Evolutionary conservation across 768 basidiomycete species (phyloP).

Genomic region (Trametes cingulata): DNA sequence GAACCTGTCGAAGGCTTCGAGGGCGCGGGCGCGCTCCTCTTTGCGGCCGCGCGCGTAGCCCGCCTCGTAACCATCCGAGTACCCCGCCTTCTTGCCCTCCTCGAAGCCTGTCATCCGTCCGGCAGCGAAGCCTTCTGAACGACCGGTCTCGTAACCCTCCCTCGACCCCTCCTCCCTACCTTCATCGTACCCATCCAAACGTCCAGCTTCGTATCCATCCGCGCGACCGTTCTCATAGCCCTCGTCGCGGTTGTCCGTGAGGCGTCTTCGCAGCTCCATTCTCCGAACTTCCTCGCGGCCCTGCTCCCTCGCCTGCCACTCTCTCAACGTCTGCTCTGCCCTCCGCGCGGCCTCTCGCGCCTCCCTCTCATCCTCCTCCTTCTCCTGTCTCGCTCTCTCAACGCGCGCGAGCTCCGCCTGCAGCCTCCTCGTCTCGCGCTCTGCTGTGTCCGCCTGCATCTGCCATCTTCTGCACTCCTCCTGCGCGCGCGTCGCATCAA

Average conservation of each 20-base stretch:
- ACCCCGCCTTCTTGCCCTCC: slow-evolving; percentile 38
- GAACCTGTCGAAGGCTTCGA: slow-evolving; percentile 61
- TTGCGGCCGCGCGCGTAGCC: slow-evolving; percentile 42
- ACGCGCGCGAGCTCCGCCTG: slow-evolving; percentile 41
- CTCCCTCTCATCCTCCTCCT: slow-evolving; percentile 45
- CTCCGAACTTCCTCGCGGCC: slow-evolving; percentile 45
- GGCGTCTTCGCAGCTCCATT: slow-evolving; percentile 44
- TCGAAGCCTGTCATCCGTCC: slow-evolving; percentile 36
- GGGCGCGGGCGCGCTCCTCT: slow-evolving; percentile 54
- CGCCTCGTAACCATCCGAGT: slow-evolving; percentile 37
- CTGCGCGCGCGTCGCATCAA: slow-evolving; percentile 41
- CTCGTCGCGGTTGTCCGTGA: slow-evolving; percentile 40
- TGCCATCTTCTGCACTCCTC: slow-evolving; percentile 49
- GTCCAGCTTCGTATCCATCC: slow-evolving; percentile 51
- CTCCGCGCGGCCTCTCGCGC: slow-evolving; percentile 46
- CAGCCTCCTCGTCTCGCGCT: slow-evolving; percentile 40
- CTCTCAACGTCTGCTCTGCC: slow-evolving; percentile 45
- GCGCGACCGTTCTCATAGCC: slow-evolving; percentile 38
- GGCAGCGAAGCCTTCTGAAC: slow-evolving; percentile 30
- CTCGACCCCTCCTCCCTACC: slow-evolving; percentile 42
- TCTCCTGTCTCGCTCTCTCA: slow-evolving; percentile 41
- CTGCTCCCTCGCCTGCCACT: slow-evolving; percentile 45
- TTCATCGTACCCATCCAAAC: slow-evolving; percentile 42
- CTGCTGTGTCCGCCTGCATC: slow-evolving; percentile 47
- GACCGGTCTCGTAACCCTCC: slow-evolving; percentile 31